Percentiles rank a stretch among this genome's conserved stretches.
phyloP scores from a whole-genome alignment of 208 protist genomes.

The Wallacemonas sp. region DNA sequence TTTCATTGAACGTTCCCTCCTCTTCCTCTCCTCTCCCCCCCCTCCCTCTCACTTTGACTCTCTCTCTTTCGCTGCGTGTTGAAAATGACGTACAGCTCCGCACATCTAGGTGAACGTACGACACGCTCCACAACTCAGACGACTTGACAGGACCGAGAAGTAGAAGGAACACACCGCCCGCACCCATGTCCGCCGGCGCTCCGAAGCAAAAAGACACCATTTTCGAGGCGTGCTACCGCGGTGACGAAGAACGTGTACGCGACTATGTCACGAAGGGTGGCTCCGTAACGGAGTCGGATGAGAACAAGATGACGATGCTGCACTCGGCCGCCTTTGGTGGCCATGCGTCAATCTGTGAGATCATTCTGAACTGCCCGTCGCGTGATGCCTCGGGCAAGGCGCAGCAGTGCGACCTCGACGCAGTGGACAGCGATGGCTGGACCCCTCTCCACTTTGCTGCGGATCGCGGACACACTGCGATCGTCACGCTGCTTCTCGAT shows the following conservation, averaged over 20 bases:
- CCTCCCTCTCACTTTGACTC: neutral
- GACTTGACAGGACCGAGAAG: too few species aligned
- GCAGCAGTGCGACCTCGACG: conserved; percentile 63
- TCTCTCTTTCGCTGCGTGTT: neutral
- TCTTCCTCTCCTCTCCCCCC: too few species aligned
- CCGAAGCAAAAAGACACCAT: conserved; percentile 44
- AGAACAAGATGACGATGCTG: conserved; percentile 79
- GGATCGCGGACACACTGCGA: conserved; percentile 55
- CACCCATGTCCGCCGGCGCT: neutral
- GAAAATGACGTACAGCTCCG: too few species aligned
- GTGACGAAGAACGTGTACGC: conserved; percentile 43
- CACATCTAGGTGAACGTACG: too few species aligned
- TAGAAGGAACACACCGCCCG: too few species aligned
- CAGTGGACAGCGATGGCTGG: conserved; percentile 75
- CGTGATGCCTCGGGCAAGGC: conserved; percentile 3
- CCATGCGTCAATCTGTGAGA: conserved; percentile 35
- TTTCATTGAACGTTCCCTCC: too few species aligned
- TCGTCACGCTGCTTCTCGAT: conserved; percentile 47
- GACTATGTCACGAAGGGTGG: conserved; percentile 70
- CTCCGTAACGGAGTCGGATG: conserved; percentile 75
- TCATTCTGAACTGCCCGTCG: conserved; percentile 35
- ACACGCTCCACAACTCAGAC: too few species aligned
- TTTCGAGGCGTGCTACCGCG: conserved; percentile 72
- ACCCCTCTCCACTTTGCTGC: conserved; percentile 86
- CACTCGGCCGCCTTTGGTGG: conserved; percentile 81